A percentile compares a stretch with the other conserved stretches of the same genome.
These are phyloP conservation scores for Kitagawia praeruptora DNA, from an alignment of 129 eudicot species.

Conservation along the genomic window DNA sequence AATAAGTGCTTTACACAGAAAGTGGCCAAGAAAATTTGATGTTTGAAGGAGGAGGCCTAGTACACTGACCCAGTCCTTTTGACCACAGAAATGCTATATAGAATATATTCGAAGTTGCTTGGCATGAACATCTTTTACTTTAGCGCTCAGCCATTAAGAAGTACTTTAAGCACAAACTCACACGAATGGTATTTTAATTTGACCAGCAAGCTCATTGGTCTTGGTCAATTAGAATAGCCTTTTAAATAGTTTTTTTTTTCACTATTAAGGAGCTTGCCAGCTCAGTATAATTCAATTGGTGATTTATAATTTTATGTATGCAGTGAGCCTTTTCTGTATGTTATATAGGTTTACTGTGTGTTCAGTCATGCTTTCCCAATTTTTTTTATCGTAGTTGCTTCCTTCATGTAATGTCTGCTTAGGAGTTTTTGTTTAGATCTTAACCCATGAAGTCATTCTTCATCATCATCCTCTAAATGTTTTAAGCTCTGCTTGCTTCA, in stretches of 20 bases:
- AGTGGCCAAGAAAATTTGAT: not conserved
- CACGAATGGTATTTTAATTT: not conserved
- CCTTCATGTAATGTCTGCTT: not conserved
- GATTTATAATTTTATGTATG: not conserved
- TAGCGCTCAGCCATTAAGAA: not conserved
- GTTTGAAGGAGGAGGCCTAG: not conserved
- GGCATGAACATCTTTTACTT: not conserved
- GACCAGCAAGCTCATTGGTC: not conserved
- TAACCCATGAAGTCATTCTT: not conserved
- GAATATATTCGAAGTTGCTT: not conserved
- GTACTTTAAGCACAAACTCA: not conserved
- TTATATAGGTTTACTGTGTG: not conserved
- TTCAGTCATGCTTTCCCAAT: not conserved
- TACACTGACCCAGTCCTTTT: not conserved
- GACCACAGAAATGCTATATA: not conserved
- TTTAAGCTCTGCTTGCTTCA: conserved; percentile 22
- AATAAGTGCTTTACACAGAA: not conserved
- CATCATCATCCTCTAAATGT: conserved; percentile 3
- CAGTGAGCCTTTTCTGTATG: not conserved
- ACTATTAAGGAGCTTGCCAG: not conserved
- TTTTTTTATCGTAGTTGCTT: not conserved
- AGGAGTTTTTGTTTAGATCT: not conserved
- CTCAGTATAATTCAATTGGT: not conserved
- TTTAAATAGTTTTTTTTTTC: not conserved
- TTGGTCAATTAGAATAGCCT: not conserved